A percentile compares a stretch with the other conserved stretches of the same genome.
These are phyloP conservation scores for Tetraselmis striata DNA, from an alignment of 139 green algal species.

Conservation along the genomic window DNA sequence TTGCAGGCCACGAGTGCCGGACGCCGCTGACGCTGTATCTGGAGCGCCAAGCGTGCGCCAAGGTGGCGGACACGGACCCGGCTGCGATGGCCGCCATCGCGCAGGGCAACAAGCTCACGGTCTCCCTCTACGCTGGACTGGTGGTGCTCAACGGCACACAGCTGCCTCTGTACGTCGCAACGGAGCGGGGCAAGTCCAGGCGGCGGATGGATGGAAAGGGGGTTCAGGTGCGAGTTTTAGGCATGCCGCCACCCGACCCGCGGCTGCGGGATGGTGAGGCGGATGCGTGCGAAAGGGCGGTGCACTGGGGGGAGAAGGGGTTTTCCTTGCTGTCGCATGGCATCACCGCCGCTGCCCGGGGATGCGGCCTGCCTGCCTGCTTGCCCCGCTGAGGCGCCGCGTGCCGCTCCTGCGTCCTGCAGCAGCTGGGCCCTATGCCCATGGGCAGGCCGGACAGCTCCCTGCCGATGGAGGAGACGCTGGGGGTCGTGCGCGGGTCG, in stretches of 20 bases:
- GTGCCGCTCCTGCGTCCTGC: too few relatives aligned
- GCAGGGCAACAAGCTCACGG: background rate
- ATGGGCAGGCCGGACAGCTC: background rate
- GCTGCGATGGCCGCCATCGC: background rate
- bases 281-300: too few relatives aligned
- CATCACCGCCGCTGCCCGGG: too few relatives aligned
- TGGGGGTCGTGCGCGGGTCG: background rate
- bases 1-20: background rate
- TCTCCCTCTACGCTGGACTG: slow-evolving; percentile 13
- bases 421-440: background rate
- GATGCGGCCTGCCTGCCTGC: too few relatives aligned
- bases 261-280: too few relatives aligned
- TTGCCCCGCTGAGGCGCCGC: too few relatives aligned
- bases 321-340: too few relatives aligned
- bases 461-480: background rate
- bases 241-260: too few relatives aligned
- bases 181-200: background rate
- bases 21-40: background rate
- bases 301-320: too few relatives aligned
- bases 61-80: background rate
- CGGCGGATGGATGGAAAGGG: background rate
- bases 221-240: background rate
- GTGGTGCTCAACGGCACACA: slow-evolving; percentile 68
- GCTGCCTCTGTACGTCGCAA: slow-evolving; percentile 27
- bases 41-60: background rate